These are phyloP conservation scores for Effrenium voratum DNA, from an alignment of 73 alveolate species.

Conservation along the genomic window DNA sequence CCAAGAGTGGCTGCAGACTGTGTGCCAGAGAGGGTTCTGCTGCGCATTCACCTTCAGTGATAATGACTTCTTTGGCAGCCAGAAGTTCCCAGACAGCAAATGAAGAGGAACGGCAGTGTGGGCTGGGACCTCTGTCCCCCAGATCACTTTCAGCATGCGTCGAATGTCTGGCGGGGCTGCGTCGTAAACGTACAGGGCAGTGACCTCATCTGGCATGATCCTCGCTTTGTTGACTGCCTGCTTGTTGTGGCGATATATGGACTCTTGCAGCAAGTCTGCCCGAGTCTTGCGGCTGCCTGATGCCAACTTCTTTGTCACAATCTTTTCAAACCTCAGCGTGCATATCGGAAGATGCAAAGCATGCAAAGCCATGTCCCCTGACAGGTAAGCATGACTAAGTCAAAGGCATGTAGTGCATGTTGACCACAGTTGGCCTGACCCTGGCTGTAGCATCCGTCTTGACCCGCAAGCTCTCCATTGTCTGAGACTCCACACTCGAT, in stretches of 20 bases:
- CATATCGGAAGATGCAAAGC: too few species aligned
- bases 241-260: neutral
- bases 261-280: neutral
- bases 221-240: neutral
- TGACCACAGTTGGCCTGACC: neutral
- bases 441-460: constrained; percentile 31
- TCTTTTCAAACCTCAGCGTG: constrained; percentile 16
- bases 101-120: too few species aligned
- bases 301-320: neutral
- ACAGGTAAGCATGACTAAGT: too few species aligned
- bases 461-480: constrained; percentile 25
- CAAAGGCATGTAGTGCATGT: constrained; percentile 12
- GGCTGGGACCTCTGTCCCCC: constrained; percentile 37
- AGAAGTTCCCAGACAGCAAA: too few species aligned
- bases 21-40: constrained; percentile 4
- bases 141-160: neutral
- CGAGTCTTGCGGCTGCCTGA: constrained; percentile 1
- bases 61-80: too few species aligned
- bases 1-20: neutral
- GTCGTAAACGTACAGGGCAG: neutral
- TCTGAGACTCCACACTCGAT: neutral
- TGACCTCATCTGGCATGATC: neutral
- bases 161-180: neutral
- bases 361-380: too few species aligned
- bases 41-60: neutral